Evolutionary conservation across 1,139 yeast genomes (phyloP).

Genomic region (Meyerozyma carpophila): DNA sequence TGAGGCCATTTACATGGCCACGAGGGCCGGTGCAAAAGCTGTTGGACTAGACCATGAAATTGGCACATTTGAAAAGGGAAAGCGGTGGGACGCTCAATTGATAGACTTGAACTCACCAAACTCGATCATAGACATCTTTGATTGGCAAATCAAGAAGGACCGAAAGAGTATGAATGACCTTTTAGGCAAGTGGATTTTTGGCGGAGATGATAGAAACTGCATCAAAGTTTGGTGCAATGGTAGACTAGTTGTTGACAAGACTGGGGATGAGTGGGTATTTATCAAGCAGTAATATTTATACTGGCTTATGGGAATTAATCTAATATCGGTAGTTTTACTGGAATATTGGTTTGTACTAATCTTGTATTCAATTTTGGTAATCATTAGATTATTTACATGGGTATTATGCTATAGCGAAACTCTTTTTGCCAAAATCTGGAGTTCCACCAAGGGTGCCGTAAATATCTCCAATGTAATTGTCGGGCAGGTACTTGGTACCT

Average conservation of each 20-base stretch:
- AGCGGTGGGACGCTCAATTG: slow-evolving; percentile 79
- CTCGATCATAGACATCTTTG: slow-evolving; percentile 69
- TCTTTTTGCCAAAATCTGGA: slow-evolving; percentile 11
- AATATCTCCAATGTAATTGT: slow-evolving; percentile 58
- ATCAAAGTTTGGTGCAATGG: slow-evolving; percentile 82
- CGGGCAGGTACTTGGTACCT: slow-evolving; percentile 34
- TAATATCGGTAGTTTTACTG: neutral
- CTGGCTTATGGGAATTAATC: too few relatives aligned
- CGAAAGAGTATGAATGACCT: slow-evolving; percentile 41
- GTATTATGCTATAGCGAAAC: slow-evolving; percentile 5
- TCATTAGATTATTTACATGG: neutral
- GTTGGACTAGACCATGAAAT: slow-evolving; percentile 51
- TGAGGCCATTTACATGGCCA: slow-evolving; percentile 78
- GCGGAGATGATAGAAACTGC: slow-evolving; percentile 91
- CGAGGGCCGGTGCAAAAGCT: slow-evolving; percentile 86
- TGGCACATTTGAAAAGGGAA: slow-evolving; percentile 74
- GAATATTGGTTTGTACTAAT: too few relatives aligned
- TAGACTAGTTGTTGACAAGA: slow-evolving; percentile 44
- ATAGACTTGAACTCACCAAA: slow-evolving; percentile 50
- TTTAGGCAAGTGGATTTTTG: slow-evolving; percentile 87
- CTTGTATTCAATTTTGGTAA: neutral
- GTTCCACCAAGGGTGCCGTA: slow-evolving; percentile 43
- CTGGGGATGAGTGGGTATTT: neutral
- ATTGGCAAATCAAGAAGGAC: slow-evolving; percentile 48
- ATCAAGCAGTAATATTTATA: too few relatives aligned